Base-by-base conservation (phyloP, 2,329 filamentous ascomycete species). In the Arachnopeziza araneosa region DNA sequence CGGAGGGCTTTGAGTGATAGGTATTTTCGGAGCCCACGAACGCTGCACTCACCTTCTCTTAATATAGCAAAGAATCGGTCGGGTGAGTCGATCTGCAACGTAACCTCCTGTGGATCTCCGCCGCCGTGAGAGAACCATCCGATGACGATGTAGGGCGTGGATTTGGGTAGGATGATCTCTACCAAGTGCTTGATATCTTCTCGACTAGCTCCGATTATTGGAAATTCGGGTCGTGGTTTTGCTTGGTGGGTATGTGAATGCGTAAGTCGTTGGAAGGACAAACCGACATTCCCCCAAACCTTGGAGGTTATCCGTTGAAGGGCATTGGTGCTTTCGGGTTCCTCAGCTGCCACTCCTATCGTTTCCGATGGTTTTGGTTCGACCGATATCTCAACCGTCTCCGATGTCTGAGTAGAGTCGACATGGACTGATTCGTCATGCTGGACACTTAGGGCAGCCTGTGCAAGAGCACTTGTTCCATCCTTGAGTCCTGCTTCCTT, bases 171-270 rank as follows among this genome's bases (percentile, higher is more conserved):
- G 24, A 67, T 63, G 8, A 44, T 56, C 50, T 65, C 61, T 4
- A 66, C 62, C 49, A 66, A 63, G 10, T 48, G 51, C 26, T 60
- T 64, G 52, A 66, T 66, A 55, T 64, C 62, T 49, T 62, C 58
- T 52, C 64, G 51, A 2, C 64, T 66, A 17, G 65, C 65, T 49
- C 63, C 56, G 17, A 58, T 59, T 12, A 56, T 61, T n/a, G 61
- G 55, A n/a, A 57, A 49, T 24, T 63, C 59, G 14, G 64, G 56
- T 14, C 62, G 60, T 44, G 36, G 36, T 17, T 14, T 44, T 14
- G 12, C 2, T 17, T 5, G 2, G 36, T 44, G 36, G 17, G 62
- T 62, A 8, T 52, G 50, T 4, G 60, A 62, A 50, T 56, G 61
- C 23, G 50, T 58, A 23, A 55, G 49, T 52, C 52, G 58, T 17